Base-by-base conservation (phyloP, 495 filamentous ascomycete species). In the Penicillium verhagenii region DNA sequence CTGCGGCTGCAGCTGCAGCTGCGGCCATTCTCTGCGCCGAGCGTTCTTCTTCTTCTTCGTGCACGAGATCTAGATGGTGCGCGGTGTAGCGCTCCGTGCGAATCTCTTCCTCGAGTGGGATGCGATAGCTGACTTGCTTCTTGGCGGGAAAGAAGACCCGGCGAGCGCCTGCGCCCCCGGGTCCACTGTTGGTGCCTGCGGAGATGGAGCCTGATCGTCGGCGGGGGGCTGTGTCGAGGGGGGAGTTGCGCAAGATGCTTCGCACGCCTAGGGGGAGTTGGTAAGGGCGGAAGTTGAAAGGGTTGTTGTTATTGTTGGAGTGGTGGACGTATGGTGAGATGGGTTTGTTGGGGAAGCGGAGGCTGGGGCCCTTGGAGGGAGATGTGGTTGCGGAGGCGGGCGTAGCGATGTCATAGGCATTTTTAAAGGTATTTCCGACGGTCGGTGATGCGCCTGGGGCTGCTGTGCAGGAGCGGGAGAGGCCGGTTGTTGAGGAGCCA, bases 161-260 rank as follows among this genome's bases (percentile, higher is more conserved):
- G 26, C 74, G 72, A 21, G 64, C 47, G 51, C 63, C 63, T 58
- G 71, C 47, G 42, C 62, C 61, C 39, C 64, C 69, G 43, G 64
- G 64, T 35, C 55, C 70, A 43, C 62, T 59, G 33, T n/a, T 35
- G 39, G 63, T 60, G 56, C 58, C 67, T 31, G 75, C 62, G 21
- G 77, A 70, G 38, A 76, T 67, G 42, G 74, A 74, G 9, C 67
- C 65, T 11, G 73, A 72, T 19, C 71, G 67, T 25, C 67, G 69
- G 29, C 69, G 65, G 21, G 71, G 58, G 35, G 63, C 50, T 11
- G 64, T 29, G 71, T 82, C 56, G 21, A 78, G 57, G 2, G 87
- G 87, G 8, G 87, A 90, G 74, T 92, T 92, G 64, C 87, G 85
- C 26, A 92, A 76, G 67, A 92, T 92, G 68, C 86, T 88, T 56